Percentiles rank a stretch among this genome's conserved stretches.
Evolutionary conservation across 192 early-diverging fungal genomes (phyloP).

Genomic region (Neocallimastix lanati): DNA sequence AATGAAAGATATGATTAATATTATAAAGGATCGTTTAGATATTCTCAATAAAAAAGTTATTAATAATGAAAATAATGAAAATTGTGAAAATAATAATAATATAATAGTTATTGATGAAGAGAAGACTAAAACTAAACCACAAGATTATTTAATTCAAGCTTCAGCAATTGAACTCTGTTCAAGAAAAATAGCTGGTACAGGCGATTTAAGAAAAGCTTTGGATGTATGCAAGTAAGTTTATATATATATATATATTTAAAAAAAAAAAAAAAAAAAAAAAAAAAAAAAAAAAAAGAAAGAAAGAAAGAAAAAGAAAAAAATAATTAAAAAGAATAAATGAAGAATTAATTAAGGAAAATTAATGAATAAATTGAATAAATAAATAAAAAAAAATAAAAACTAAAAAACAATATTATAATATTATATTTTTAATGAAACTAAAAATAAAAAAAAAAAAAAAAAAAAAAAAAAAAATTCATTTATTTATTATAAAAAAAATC

Average conservation of each 20-base stretch:
- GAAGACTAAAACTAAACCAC: neutral
- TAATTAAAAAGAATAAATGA: too few species aligned
- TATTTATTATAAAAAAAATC: too few species aligned
- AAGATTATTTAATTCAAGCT: conserved; percentile 45
- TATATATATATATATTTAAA: conserved; percentile 20
- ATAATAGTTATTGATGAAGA: neutral
- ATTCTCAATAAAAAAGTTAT: conserved; percentile 21
- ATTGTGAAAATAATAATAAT: conserved; percentile 2
- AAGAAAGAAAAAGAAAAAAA: neutral
- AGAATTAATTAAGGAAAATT: too few species aligned
- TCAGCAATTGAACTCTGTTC: conserved; percentile 81
- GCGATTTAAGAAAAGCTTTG: conserved; percentile 59
- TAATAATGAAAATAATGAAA: neutral
- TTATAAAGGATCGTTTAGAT: conserved; percentile 65
- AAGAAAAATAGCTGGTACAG: conserved; percentile 72
- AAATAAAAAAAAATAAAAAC: too few species aligned
- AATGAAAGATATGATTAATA: conserved; percentile 63
- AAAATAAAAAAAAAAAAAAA: too few species aligned
- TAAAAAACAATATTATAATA: too few species aligned
- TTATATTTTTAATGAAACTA: too few species aligned
- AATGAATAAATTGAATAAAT: too few species aligned
- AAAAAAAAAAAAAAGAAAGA: neutral
- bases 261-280: conserved; percentile 1
- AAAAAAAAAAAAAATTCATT: too few species aligned
- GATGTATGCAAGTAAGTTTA: conserved; percentile 44